Evolutionary conservation across 2,329 filamentous ascomycete genomes (phyloP).

Genomic region (Diaporthe ilicicola): DNA sequence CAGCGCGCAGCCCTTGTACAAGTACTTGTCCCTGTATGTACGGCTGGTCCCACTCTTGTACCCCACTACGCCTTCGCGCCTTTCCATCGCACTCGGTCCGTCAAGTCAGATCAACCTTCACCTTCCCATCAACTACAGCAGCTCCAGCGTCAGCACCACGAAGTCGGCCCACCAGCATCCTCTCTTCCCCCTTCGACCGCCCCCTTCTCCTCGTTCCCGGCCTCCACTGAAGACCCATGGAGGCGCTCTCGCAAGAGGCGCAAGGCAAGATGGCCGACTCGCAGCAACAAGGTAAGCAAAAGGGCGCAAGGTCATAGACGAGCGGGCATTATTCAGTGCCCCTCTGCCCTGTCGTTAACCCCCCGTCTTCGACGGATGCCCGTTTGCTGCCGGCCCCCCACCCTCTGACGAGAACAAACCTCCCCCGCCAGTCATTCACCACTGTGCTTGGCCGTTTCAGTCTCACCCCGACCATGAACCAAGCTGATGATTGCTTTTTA

Average conservation of each 20-base stretch:
- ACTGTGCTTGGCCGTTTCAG: background rate
- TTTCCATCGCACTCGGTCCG: slow-evolving; percentile 16
- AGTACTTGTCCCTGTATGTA: slow-evolving; percentile 6
- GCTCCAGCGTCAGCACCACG: slow-evolving; percentile 29
- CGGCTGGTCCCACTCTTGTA: slow-evolving; percentile 22
- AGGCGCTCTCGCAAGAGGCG: slow-evolving; percentile 32
- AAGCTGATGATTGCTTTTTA: slow-evolving; percentile 5
- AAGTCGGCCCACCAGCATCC: slow-evolving; percentile 4
- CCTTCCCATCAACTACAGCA: slow-evolving; percentile 17
- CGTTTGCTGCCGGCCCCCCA: slow-evolving; percentile 15
- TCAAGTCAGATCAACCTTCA: slow-evolving; percentile 30
- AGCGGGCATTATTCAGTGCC: slow-evolving; percentile 5
- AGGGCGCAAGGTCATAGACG: background rate
- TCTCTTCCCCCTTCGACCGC: background rate
- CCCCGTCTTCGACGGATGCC: slow-evolving; percentile 27
- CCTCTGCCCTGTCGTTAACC: slow-evolving; percentile 23
- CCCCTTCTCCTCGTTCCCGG: background rate
- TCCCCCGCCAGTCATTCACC: background rate
- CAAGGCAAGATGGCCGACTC: slow-evolving; percentile 26
- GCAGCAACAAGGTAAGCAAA: slow-evolving; percentile 28
- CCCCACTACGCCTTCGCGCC: slow-evolving; percentile 14
- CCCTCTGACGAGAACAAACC: background rate
- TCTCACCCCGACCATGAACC: slow-evolving; percentile 3
- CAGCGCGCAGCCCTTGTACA: background rate
- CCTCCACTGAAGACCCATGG: slow-evolving; percentile 18